Percentiles rank a stretch among this genome's conserved stretches.
Conservation (phyloP, 1,139 yeast species). For the Magnusiomyces suaveolens region DNA sequence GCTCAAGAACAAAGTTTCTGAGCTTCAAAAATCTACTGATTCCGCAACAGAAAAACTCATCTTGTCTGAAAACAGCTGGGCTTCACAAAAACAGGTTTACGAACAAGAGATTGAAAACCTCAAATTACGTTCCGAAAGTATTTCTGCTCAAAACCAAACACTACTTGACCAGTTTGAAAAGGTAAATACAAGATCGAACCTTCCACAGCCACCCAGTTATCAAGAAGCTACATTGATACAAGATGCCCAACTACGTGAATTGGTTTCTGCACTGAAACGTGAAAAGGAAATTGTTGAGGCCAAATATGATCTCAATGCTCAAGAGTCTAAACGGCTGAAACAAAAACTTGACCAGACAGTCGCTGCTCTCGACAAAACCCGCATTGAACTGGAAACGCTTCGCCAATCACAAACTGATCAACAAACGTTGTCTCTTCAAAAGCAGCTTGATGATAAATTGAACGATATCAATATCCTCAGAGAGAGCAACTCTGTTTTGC, state of each 20-base stretch:
- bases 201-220: slow-evolving; percentile 11
- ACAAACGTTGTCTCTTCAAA: slow-evolving; percentile 40
- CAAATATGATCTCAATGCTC: slow-evolving; percentile 42
- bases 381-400: slow-evolving; percentile 27
- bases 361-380: slow-evolving; percentile 29
- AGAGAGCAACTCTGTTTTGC: slow-evolving; percentile 61
- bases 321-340: slow-evolving; percentile 43
- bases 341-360: slow-evolving; percentile 29
- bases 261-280: slow-evolving; percentile 55
- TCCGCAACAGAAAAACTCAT: slow-evolving; percentile 30
- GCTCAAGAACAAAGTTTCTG: slow-evolving; percentile 34
- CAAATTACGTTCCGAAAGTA: slow-evolving; percentile 40
- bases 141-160: slow-evolving; percentile 56
- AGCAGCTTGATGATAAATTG: slow-evolving; percentile 49
- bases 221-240: slow-evolving; percentile 16
- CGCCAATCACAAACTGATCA: slow-evolving; percentile 37
- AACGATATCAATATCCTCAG: slow-evolving; percentile 61
- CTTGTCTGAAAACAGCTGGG: slow-evolving; percentile 39
- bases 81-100: slow-evolving; percentile 34
- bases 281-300: slow-evolving; percentile 68
- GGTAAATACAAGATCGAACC: slow-evolving; percentile 5
- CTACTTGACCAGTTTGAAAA: slow-evolving; percentile 61
- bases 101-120: slow-evolving; percentile 47
- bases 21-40: slow-evolving; percentile 31
- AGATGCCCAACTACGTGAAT: slow-evolving; percentile 42